Conservation (phyloP, 2,329 filamentous ascomycete genomes). For the Xylariaceae sp. region DNA sequence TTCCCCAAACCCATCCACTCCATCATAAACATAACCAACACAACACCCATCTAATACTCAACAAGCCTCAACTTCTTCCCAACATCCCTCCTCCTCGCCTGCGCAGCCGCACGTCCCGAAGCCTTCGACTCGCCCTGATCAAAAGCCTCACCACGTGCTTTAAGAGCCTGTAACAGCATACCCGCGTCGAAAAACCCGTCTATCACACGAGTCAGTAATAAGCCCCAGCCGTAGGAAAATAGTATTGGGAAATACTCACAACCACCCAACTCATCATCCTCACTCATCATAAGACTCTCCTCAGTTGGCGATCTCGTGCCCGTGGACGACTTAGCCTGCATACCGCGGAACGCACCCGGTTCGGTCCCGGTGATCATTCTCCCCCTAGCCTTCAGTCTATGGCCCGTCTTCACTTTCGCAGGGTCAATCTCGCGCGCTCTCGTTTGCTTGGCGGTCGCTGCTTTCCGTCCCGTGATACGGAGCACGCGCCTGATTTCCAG, state of each 20-base stretch:
- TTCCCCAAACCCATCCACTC: no score
- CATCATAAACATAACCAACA: not conserved
- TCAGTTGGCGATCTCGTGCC: constrained; percentile 62
- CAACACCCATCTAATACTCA: constrained; percentile 54
- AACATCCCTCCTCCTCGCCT: constrained; percentile 62
- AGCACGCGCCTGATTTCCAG: constrained; percentile 86
- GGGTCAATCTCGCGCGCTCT: constrained; percentile 55
- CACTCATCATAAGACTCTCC: constrained; percentile 70
- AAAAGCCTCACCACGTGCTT: constrained; percentile 60
- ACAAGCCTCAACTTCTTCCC: constrained; percentile 71
- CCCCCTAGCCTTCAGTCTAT: constrained; percentile 67
- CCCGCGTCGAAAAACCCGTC: constrained; percentile 98
- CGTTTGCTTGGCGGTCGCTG: constrained; percentile 42
- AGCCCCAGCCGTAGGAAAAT: not conserved
- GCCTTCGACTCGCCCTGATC: constrained; percentile 52
- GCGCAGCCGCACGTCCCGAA: constrained; percentile 58
- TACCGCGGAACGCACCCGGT: constrained; percentile 26
- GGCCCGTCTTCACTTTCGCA: constrained; percentile 32
- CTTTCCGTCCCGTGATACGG: constrained; percentile 58
- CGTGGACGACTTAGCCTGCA: constrained; percentile 38
- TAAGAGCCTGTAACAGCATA: constrained; percentile 86
- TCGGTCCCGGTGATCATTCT: constrained; percentile 64
- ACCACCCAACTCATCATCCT: constrained; percentile 86
- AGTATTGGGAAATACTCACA: constrained; percentile 63
- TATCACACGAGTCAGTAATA: constrained; percentile 17